phyloP scores from a whole-genome alignment of 768 basidiomycete genomes.

The Nidularia pulvinata region DNA sequence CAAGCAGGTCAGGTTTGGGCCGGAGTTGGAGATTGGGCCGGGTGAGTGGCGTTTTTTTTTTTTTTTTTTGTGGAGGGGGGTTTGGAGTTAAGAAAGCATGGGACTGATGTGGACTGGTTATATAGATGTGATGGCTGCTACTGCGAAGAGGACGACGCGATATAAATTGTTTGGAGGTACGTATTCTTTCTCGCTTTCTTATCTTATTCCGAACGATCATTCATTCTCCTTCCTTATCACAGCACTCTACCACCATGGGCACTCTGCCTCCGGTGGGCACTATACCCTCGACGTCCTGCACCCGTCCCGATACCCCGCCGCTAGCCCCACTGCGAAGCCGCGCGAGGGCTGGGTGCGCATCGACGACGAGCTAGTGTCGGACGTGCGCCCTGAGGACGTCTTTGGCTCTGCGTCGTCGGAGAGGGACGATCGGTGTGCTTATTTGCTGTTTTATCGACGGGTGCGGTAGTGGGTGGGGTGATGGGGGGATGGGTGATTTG shows the following conservation, averaged over 20 bases:
- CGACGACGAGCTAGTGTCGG: constrained; percentile 88
- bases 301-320: constrained; percentile 54
- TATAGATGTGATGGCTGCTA: constrained; percentile 61
- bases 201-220: no score
- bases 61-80: neutral
- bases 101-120: neutral
- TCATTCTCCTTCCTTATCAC: no score
- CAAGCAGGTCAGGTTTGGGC: constrained; percentile 78
- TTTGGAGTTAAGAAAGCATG: neutral
- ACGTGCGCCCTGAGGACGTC: constrained; percentile 73
- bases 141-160: constrained; percentile 44
- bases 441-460: constrained; percentile 84
- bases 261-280: constrained; percentile 89
- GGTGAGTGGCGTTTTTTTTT: constrained; percentile 37
- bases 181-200: no score
- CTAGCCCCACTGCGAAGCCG: constrained; percentile 27
- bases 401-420: constrained; percentile 53
- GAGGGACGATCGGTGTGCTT: constrained; percentile 65
- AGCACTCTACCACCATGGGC: constrained; percentile 89
- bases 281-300: constrained; percentile 93
- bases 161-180: constrained; percentile 81
- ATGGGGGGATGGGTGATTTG: no score
- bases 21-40: constrained; percentile 74
- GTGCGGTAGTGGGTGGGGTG: constrained; percentile 24
- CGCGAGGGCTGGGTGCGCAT: constrained; percentile 88